phyloP scores from a whole-genome alignment of 768 basidiomycete genomes.

The Boletales sp. region DNA sequence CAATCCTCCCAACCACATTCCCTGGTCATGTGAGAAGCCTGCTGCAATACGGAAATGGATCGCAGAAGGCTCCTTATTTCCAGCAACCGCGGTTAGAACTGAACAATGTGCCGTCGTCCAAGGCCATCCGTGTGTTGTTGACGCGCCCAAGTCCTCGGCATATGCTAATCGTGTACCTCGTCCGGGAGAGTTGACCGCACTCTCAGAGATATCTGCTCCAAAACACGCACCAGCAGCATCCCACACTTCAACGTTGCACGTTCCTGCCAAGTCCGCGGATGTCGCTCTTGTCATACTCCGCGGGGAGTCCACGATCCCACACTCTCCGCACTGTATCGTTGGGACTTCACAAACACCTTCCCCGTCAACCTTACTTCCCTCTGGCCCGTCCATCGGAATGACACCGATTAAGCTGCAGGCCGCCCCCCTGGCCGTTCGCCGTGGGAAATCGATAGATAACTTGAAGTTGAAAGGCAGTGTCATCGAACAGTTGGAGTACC shows the following conservation, averaged over 20 bases:
- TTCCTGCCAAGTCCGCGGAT: constrained; percentile 9
- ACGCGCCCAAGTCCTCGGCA: background rate
- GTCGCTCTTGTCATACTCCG: constrained; percentile 3
- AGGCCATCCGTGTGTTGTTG: background rate
- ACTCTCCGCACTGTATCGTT: background rate
- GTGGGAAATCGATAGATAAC: constrained; percentile 33
- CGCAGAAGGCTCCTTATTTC: constrained; percentile 29
- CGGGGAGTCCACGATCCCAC: constrained; percentile 3
- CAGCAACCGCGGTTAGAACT: constrained; percentile 12
- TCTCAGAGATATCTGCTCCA: constrained; percentile 2
- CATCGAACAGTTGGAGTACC: constrained; percentile 29
- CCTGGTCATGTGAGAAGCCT: constrained; percentile 26
- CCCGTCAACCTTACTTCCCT: background rate
- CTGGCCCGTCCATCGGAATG: background rate
- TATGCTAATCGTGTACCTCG: background rate
- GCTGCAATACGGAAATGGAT: constrained; percentile 24
- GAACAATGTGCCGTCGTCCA: constrained; percentile 1
- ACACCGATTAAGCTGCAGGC: constrained; percentile 6
- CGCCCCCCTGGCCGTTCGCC: constrained; percentile 36
- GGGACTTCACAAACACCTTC: constrained; percentile 1
- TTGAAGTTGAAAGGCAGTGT: constrained; percentile 22
- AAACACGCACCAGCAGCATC: background rate
- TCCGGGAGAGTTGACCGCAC: constrained; percentile 1
- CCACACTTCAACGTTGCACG: background rate
- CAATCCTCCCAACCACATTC: constrained; percentile 26